These are phyloP conservation scores for Candida mattraensis DNA, from an alignment of 805 yeast genomes.

Conservation along the genomic window DNA sequence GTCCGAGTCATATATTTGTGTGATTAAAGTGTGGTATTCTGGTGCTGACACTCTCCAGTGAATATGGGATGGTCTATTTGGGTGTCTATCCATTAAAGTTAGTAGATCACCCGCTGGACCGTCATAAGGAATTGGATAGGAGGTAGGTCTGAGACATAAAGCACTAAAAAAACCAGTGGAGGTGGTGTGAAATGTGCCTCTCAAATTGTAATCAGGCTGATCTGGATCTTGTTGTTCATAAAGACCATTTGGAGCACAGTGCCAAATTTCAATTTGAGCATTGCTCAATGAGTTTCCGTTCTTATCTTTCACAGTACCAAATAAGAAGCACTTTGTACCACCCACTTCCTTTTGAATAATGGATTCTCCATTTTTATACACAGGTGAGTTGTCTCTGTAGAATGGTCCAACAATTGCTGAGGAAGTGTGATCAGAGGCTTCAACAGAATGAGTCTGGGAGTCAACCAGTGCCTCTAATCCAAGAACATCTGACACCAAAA, in stretches of 20 bases:
- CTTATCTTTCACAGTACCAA: slow-evolving; percentile 29
- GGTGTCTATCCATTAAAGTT: slow-evolving; percentile 36
- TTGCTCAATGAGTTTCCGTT: slow-evolving; percentile 33
- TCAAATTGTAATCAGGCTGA: slow-evolving; percentile 34
- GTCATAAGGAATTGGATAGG: slow-evolving; percentile 41
- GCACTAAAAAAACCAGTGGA: slow-evolving; percentile 29
- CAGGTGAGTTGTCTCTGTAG: slow-evolving; percentile 34
- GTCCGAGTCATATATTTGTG: slow-evolving; percentile 34
- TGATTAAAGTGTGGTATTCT: slow-evolving; percentile 32
- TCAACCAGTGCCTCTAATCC: slow-evolving; percentile 38
- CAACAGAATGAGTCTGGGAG: slow-evolving; percentile 28
- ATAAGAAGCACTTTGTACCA: slow-evolving; percentile 31
- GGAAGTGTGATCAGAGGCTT: slow-evolving; percentile 25
- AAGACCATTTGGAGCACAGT: slow-evolving; percentile 38
- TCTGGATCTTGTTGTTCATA: slow-evolving; percentile 39
- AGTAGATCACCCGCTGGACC: slow-evolving; percentile 40
- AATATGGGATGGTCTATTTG: slow-evolving; percentile 37
- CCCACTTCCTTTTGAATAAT: slow-evolving; percentile 35
- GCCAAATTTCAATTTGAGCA: slow-evolving; percentile 37
- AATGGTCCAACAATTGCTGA: slow-evolving; percentile 39
- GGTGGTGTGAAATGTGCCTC: slow-evolving; percentile 35
- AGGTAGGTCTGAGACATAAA: slow-evolving; percentile 34
- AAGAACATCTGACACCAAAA: slow-evolving; percentile 36
- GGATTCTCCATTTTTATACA: slow-evolving; percentile 32
- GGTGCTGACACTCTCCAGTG: slow-evolving; percentile 32